phyloP scores from a whole-genome alignment of 768 basidiomycete genomes.

The Pluteus cervinus region DNA sequence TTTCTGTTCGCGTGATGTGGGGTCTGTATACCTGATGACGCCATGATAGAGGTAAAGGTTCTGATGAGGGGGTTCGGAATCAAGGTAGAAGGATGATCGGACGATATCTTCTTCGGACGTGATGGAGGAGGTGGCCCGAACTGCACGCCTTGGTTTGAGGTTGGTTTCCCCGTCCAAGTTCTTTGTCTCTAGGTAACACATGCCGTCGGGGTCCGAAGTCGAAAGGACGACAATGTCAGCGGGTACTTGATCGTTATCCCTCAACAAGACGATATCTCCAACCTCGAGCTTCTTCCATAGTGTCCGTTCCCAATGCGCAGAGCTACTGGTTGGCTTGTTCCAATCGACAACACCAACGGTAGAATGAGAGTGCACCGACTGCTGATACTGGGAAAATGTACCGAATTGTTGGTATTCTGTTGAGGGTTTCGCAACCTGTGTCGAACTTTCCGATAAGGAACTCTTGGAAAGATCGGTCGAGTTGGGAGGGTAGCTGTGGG shows the following conservation, averaged over 20 bases:
- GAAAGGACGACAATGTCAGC: constrained; percentile 92
- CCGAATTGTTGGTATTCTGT: constrained; percentile 31
- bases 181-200: constrained; percentile 97
- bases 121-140: constrained; percentile 72
- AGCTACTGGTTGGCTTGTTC: constrained; percentile 58
- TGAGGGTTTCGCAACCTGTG: constrained; percentile 21
- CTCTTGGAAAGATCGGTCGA: constrained; percentile 27
- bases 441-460: constrained; percentile 29
- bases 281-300: constrained; percentile 99
- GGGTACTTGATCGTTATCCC: constrained; percentile 94
- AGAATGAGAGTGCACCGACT: constrained; percentile 49
- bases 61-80: constrained; percentile 90
- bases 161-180: constrained; percentile 98
- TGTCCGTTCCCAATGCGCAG: constrained; percentile 88
- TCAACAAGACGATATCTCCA: constrained; percentile 87
- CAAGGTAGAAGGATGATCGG: constrained; percentile 79
- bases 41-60: constrained; percentile 91
- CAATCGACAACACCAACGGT: constrained; percentile 79
- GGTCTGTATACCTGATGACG: constrained; percentile 69
- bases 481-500: constrained; percentile 58
- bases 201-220: constrained; percentile 84
- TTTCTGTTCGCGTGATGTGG: constrained; percentile 41
- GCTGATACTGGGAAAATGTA: constrained; percentile 46
- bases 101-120: constrained; percentile 87
- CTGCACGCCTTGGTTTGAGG: constrained; percentile 76